Evolutionary conservation across 1,284 basidiomycete species (phyloP), one percentile per base, ranked within the genome.

Genomic region (Cryptococcus depauperatus): DNA sequence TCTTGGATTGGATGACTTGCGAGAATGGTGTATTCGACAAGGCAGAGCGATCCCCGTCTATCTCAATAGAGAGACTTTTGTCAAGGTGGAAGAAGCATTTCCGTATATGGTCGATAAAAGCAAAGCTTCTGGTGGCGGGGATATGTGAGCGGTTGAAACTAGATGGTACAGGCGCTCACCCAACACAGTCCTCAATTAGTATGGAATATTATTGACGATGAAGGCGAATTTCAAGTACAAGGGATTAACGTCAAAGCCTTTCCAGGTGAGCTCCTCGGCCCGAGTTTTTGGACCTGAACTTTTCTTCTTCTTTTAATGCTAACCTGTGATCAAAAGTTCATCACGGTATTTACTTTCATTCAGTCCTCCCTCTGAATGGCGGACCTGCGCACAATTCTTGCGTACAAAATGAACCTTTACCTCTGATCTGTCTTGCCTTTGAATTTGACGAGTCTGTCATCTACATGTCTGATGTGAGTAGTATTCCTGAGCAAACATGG

Each of bases 101-200:
- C 71, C 70, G 0, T 72, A 72, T 44, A 61, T 72, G 41, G 65
- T 72, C 3, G 71, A 72, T 49, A 58, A 58, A 46, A 59, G 54
- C 19, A 59, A 69, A 48, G 71, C 69, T 1, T 69, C 62, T 27
- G 72, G 72, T n/a, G 72, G 72, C 11, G 71, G 71, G 7, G 70
- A 72, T 46, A 62, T 73, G 54, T 64, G 44, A 56, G 59, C 58
- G n/a, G n/a, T n/a, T n/a, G 11, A 23, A 8, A 11, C 22, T 25
- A 29, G 5, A 14, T 9, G 8, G 4, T 26, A 39, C 27, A 10
- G n/a, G n/a, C n/a, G n/a, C 29, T 33, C 14, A 41, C 29, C 5
- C 22, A 22, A 28, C 30, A 18, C 33, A 62, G 61, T 4, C 66
- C 66, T 1, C 48, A 54, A 14, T 48, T 72, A 28, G 43, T 51